These are phyloP conservation scores for Mycena olivaceomarginata DNA, from an alignment of 768 basidiomycete genomes.

Conservation along the genomic window DNA sequence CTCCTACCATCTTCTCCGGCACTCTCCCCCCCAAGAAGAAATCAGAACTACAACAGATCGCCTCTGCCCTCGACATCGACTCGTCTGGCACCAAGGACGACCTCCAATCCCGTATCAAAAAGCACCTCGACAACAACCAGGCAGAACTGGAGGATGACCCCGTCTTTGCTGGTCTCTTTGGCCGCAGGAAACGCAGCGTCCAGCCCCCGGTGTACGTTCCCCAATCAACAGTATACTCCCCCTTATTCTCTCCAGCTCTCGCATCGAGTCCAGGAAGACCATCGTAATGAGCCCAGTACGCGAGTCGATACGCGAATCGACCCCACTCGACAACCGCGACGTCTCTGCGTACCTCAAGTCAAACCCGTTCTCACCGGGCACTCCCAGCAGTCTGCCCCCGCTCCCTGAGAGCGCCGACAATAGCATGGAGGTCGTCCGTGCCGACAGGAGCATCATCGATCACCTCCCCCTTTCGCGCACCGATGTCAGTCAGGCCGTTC, in stretches of 20 bases:
- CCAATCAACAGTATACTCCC: constrained; percentile 37
- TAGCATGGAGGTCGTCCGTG: constrained; percentile 46
- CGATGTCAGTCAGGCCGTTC: constrained; percentile 54
- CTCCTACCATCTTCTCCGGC: constrained; percentile 62
- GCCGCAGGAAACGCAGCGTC: constrained; percentile 64
- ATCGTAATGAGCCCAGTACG: constrained; percentile 56
- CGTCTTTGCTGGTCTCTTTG: constrained; percentile 73
- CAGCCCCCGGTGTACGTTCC: constrained; percentile 55
- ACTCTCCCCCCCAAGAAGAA: constrained; percentile 81
- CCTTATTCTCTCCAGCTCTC: constrained; percentile 49
- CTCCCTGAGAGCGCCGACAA: constrained; percentile 59
- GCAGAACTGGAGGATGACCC: constrained; percentile 74
- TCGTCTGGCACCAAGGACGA: constrained; percentile 80
- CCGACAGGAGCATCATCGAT: constrained; percentile 61
- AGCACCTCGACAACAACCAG: constrained; percentile 75
- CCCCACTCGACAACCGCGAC: constrained; percentile 71
- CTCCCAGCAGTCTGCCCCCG: constrained; percentile 63
- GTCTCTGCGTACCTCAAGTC: constrained; percentile 73
- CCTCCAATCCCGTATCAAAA: constrained; percentile 76
- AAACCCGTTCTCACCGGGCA: constrained; percentile 63
- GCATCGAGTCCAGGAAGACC: constrained; percentile 51
- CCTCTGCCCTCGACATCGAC: constrained; percentile 69
- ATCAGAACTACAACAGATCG: constrained; percentile 78
- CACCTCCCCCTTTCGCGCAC: constrained; percentile 55
- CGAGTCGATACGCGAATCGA: constrained; percentile 55